Conservation (phyloP, 176 grass and related monocot species). For the Oryza coarctata region DNA sequence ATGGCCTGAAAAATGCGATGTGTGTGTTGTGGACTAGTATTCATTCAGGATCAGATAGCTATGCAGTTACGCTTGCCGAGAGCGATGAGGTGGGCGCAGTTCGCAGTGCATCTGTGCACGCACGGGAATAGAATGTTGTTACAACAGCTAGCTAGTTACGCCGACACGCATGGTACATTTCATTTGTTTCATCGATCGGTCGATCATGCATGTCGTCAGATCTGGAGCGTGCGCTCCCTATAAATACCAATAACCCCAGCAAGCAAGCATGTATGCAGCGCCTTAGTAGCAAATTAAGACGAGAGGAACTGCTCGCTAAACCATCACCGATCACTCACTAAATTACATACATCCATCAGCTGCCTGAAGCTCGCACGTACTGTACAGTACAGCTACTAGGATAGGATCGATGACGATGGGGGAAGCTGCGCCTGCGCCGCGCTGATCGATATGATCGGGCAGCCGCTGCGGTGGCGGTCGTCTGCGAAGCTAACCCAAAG, state of each 20-base stretch:
- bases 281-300: too few relatives aligned
- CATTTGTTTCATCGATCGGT: too few relatives aligned
- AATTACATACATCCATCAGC: too few relatives aligned
- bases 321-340: too few relatives aligned
- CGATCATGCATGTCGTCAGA: too few relatives aligned
- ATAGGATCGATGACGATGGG: too few relatives aligned
- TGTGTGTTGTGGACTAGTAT: conserved; percentile 30
- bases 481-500: neutral
- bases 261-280: neutral
- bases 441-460: too few relatives aligned
- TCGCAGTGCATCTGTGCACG: neutral
- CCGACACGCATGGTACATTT: neutral
- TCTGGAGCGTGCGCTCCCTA: neutral
- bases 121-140: neutral
- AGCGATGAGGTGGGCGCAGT: neutral
- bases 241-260: neutral
- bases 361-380: too few relatives aligned
- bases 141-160: too few relatives aligned
- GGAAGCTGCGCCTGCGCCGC: too few relatives aligned
- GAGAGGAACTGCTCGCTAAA: too few relatives aligned
- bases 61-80: neutral
- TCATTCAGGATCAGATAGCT: neutral
- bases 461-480: neutral
- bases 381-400: too few relatives aligned
- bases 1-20: conserved; percentile 52